A percentile compares a stretch with the other conserved stretches of the same genome.
These are phyloP conservation scores for Microcera coccophila DNA, from an alignment of 2,329 filamentous ascomycete species.

Conservation along the genomic window DNA sequence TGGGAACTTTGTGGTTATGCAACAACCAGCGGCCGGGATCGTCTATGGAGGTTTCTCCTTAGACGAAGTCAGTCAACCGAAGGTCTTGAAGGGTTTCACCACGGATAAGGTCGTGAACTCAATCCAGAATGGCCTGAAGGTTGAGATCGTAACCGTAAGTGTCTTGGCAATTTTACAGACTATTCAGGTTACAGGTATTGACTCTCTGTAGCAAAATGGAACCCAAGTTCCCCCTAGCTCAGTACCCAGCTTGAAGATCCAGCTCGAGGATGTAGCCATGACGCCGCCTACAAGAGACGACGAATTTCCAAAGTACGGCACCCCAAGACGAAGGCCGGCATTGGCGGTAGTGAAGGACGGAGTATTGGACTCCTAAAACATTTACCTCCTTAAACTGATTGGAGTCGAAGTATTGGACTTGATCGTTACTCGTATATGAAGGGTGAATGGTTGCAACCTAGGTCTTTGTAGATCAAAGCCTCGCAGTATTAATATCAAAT, in stretches of 20 bases:
- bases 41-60: constrained; percentile 37
- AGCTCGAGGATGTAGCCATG: constrained; percentile 31
- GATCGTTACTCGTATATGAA: too few relatives aligned
- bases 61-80: constrained; percentile 63
- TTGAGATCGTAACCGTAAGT: constrained; percentile 33
- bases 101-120: constrained; percentile 22
- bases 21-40: constrained; percentile 31
- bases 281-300: constrained; percentile 22
- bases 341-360: not conserved
- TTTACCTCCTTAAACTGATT: too few relatives aligned
- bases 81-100: constrained; percentile 38
- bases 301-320: constrained; percentile 28
- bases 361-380: too few relatives aligned
- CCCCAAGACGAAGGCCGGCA: constrained; percentile 13
- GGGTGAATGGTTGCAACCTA: too few relatives aligned
- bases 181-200: not conserved
- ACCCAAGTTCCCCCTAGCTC: constrained; percentile 21
- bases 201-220: constrained; percentile 30
- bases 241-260: constrained; percentile 35
- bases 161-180: not conserved
- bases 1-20: constrained; percentile 36
- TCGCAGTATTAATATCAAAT: too few relatives aligned
- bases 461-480: too few relatives aligned
- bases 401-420: too few relatives aligned
- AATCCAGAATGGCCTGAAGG: constrained; percentile 27